Percentiles rank a stretch among this genome's conserved stretches.
These are phyloP conservation scores for Cystobasidium ongulense DNA, from an alignment of 768 basidiomycete genomes.

Conservation along the genomic window DNA sequence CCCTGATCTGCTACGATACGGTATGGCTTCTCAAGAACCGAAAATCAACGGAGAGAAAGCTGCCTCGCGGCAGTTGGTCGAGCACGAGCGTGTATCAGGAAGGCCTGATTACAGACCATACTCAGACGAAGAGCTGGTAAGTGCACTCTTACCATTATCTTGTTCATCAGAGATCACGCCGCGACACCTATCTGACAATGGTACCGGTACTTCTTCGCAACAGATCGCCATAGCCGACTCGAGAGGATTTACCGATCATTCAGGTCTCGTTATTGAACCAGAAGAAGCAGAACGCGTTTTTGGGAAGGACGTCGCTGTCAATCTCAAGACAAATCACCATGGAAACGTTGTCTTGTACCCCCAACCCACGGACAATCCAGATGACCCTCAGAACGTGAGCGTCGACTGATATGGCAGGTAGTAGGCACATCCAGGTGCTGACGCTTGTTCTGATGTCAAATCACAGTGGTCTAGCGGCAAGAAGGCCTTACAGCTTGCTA, in stretches of 20 bases:
- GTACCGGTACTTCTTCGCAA: neutral
- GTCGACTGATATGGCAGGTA: neutral
- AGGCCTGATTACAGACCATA: neutral
- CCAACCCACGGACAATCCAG: constrained; percentile 55
- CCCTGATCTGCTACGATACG: too few relatives aligned
- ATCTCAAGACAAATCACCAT: constrained; percentile 55
- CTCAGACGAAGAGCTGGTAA: neutral
- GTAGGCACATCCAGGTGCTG: neutral
- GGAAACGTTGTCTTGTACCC: constrained; percentile 62
- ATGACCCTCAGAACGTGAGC: constrained; percentile 60
- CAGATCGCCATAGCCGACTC: constrained; percentile 9
- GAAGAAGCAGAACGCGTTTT: constrained; percentile 58
- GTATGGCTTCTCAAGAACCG: neutral
- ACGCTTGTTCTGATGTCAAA: constrained; percentile 18
- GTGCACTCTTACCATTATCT: too few relatives aligned
- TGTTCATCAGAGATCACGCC: too few relatives aligned
- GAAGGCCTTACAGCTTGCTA: constrained; percentile 55
- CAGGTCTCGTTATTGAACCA: constrained; percentile 40
- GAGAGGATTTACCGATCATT: constrained; percentile 31
- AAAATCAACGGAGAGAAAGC: neutral
- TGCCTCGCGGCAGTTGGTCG: neutral
- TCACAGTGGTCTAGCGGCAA: constrained; percentile 53
- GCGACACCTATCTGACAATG: too few relatives aligned
- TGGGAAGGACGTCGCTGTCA: constrained; percentile 53
- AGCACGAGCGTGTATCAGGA: neutral